These are phyloP conservation scores for Wickerhamomyces sp. DNA, from an alignment of 1,139 yeast genomes.

Conservation along the genomic window DNA sequence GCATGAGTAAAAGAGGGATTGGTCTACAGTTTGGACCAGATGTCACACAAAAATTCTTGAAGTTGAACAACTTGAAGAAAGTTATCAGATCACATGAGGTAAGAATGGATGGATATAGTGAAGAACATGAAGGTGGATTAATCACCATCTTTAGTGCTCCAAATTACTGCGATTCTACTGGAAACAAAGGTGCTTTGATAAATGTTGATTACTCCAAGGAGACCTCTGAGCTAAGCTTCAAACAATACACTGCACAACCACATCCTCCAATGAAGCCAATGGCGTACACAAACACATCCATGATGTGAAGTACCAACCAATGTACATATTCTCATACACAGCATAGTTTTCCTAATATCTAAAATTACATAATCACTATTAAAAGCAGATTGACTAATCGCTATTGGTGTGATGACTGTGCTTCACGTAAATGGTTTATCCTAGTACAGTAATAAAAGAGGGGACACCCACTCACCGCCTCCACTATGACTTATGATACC, in stretches of 20 bases:
- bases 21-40: constrained; percentile 98
- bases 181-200: constrained; percentile 79
- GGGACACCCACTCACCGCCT: no score
- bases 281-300: constrained; percentile 76
- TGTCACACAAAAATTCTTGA: constrained; percentile 75
- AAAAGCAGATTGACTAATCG: no score
- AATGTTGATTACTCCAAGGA: constrained; percentile 9
- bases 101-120: constrained; percentile 83
- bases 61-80: constrained; percentile 65
- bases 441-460: no score
- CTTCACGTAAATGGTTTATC: no score
- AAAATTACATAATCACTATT: no score
- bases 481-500: no score
- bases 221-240: constrained; percentile 12
- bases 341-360: no score
- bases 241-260: constrained; percentile 65
- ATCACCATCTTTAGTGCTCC: constrained; percentile 97
- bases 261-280: constrained; percentile 93
- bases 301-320: constrained; percentile 3
- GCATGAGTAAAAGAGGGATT: constrained; percentile 89
- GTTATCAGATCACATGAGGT: constrained; percentile 94
- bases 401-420: no score
- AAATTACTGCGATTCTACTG: constrained; percentile 90
- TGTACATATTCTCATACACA: not conserved
- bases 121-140: constrained; percentile 80